phyloP scores from a whole-genome alignment of 441 rosid species.

The Croton setiger region DNA sequence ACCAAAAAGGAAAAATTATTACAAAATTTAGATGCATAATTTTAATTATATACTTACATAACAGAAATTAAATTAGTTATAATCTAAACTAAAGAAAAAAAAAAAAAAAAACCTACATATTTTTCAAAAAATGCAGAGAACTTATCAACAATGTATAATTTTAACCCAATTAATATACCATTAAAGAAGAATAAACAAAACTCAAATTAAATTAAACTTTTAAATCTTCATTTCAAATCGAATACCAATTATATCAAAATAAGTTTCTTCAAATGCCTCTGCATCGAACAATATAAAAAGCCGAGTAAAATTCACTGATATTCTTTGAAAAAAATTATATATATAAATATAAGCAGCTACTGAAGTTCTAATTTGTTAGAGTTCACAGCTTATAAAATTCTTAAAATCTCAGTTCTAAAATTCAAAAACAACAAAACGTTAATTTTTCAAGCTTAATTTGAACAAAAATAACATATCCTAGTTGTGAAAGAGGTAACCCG shows the following conservation, averaged over 20 bases:
- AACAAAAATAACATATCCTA: not conserved
- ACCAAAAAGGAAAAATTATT: conserved; percentile 5
- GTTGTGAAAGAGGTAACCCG: not conserved
- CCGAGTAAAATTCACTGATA: not conserved
- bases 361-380: not conserved
- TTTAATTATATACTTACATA: not conserved
- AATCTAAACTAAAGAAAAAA: not conserved
- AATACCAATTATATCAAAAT: not conserved
- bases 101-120: not conserved
- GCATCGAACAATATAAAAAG: not conserved
- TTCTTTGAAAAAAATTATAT: not conserved
- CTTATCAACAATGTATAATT: not conserved
- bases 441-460: not conserved
- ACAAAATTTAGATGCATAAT: not conserved
- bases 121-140: not conserved
- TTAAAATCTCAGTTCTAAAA: not conserved
- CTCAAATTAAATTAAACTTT: not conserved
- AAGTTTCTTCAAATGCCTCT: not conserved
- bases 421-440: not conserved
- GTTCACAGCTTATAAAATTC: not conserved
- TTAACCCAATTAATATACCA: conserved; percentile 12
- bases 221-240: not conserved
- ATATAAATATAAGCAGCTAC: not conserved
- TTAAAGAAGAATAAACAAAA: not conserved
- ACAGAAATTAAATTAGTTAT: not conserved